These are phyloP conservation scores for Haplosporangium sp. DNA, from an alignment of 371 early-diverging fungal genomes.

Conservation along the genomic window DNA sequence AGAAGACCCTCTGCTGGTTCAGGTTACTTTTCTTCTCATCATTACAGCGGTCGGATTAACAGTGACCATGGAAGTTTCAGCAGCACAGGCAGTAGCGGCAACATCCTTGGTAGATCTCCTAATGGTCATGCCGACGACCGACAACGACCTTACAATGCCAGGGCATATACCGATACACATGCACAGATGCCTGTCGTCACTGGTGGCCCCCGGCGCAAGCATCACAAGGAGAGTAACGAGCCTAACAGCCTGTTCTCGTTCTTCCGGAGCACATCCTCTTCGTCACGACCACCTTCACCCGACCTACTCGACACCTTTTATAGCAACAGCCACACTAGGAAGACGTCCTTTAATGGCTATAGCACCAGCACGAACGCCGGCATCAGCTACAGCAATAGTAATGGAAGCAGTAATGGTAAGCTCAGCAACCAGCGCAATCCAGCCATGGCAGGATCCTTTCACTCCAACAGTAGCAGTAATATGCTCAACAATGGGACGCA, in stretches of 20 bases:
- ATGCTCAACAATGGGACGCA: neutral
- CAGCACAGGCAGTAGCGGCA: constrained; percentile 3
- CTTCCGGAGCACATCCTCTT: constrained; percentile 30
- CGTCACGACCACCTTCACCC: constrained; percentile 48
- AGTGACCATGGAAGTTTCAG: constrained; percentile 5
- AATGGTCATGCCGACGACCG: constrained; percentile 8
- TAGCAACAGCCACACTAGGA: constrained; percentile 35
- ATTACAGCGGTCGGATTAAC: constrained; percentile 11
- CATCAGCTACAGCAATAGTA: constrained; percentile 4
- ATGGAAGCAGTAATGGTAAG: constrained; percentile 2
- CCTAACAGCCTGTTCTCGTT: constrained; percentile 40
- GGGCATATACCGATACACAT: constrained; percentile 15
- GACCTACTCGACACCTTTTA: constrained; percentile 21
- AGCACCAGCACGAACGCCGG: neutral
- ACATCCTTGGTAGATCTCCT: constrained; percentile 2
- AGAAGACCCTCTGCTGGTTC: constrained; percentile 40
- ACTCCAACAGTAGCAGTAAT: constrained; percentile 6
- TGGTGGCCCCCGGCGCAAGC: constrained; percentile 20
- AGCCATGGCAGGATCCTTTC: constrained; percentile 25
- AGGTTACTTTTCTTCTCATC: constrained; percentile 24
- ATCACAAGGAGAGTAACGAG: constrained; percentile 32
- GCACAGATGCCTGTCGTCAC: neutral
- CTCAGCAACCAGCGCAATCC: constrained; percentile 1
- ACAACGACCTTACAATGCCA: constrained; percentile 8
- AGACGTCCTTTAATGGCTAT: constrained; percentile 37